Conservation (phyloP, 176 grass and related monocot genomes). For the Ampelocalamus luodianensis region DNA sequence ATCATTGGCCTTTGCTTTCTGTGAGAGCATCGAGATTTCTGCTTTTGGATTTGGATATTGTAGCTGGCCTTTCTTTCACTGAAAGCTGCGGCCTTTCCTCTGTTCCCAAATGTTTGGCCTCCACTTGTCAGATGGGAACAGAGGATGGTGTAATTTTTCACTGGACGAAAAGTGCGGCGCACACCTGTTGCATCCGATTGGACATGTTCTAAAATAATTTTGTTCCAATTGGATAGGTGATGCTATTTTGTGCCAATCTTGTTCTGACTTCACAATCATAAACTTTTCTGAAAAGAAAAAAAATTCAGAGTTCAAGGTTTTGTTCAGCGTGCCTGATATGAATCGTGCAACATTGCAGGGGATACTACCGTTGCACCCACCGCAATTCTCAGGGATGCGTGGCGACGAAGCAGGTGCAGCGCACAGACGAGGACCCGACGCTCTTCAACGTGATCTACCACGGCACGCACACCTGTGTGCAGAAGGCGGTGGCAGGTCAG, state of each 20-base stretch:
- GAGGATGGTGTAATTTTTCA: background rate
- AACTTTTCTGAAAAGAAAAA: background rate
- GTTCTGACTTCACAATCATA: background rate
- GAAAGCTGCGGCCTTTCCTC: background rate
- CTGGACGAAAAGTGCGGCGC: background rate
- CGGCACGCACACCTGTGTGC: constrained; percentile 67
- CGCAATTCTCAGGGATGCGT: constrained; percentile 46
- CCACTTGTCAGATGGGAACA: constrained; percentile 37
- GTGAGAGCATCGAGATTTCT: background rate
- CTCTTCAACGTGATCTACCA: constrained; percentile 71
- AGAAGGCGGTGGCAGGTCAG: background rate
- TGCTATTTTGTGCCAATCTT: background rate
- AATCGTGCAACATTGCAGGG: constrained; percentile 41
- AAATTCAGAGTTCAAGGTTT: background rate
- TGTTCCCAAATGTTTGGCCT: background rate
- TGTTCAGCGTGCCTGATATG: background rate
- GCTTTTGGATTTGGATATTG: background rate
- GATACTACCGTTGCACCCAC: constrained; percentile 77
- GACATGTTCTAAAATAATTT: background rate
- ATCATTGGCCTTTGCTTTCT: constrained; percentile 23
- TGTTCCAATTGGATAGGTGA: background rate
- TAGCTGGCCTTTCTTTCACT: background rate
- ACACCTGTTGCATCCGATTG: constrained; percentile 1
- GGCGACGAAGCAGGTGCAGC: constrained; percentile 82
- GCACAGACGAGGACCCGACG: constrained; percentile 58